A percentile compares a stretch with the other conserved stretches of the same genome.
Conservation (phyloP, 495 filamentous ascomycete genomes). For the Penicillium roqueforti region DNA sequence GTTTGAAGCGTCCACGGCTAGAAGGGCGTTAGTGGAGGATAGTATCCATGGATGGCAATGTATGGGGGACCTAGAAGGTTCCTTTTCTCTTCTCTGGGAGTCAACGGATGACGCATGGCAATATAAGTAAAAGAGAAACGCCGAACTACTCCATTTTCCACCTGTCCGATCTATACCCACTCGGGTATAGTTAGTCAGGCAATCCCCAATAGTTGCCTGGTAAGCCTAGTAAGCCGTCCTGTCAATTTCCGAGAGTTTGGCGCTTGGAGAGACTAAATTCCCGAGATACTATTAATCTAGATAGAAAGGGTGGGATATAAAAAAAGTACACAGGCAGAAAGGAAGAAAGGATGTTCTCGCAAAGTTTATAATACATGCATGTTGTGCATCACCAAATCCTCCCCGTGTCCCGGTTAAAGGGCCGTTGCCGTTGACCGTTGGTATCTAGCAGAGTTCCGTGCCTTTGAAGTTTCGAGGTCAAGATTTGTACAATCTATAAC, state of each 20-base stretch:
- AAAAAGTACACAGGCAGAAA: neutral
- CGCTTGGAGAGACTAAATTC: constrained; percentile 15
- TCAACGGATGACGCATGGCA: constrained; percentile 21
- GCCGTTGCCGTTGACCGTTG: constrained; percentile 21
- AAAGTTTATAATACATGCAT: constrained; percentile 9
- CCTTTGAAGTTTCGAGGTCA: too few species aligned
- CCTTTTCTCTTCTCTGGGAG: neutral
- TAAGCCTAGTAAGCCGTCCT: constrained; percentile 8
- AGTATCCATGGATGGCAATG: constrained; percentile 1
- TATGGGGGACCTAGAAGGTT: neutral
- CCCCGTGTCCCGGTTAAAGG: constrained; percentile 20
- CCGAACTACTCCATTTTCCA: constrained; percentile 9
- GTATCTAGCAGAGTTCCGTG: neutral
- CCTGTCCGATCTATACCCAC: constrained; percentile 17
- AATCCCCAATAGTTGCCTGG: constrained; percentile 10
- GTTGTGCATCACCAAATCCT: constrained; percentile 23
- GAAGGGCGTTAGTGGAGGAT: neutral
- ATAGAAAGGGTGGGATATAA: constrained; percentile 1
- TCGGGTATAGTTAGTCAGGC: constrained; percentile 14
- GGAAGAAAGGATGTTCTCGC: too few species aligned
- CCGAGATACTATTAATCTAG: constrained; percentile 4
- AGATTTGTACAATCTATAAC: too few species aligned
- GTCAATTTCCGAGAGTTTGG: constrained; percentile 28
- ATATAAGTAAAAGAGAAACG: neutral
- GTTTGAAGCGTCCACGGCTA: neutral